These are phyloP conservation scores for Sphagnurus paluster DNA, from an alignment of 1,284 basidiomycete species.

Conservation along the genomic window DNA sequence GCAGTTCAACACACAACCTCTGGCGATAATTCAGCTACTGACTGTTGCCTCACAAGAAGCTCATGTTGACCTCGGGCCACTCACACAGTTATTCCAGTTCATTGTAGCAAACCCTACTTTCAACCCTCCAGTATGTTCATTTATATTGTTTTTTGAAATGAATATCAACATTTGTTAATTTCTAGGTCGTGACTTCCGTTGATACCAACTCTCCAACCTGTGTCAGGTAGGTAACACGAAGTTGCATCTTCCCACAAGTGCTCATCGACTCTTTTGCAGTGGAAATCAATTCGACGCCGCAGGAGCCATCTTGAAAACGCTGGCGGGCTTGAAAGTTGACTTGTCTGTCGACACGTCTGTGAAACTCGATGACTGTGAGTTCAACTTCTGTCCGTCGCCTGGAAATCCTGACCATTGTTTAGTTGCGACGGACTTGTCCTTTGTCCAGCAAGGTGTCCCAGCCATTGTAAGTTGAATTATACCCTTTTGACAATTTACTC, in stretches of 20 bases:
- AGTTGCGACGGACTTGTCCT: slow-evolving; percentile 62
- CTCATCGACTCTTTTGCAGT: slow-evolving; percentile 29
- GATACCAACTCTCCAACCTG: slow-evolving; percentile 53
- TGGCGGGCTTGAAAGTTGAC: slow-evolving; percentile 60
- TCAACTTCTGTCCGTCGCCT: background rate
- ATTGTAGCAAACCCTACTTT: slow-evolving; percentile 52
- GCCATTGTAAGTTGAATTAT: slow-evolving; percentile 44
- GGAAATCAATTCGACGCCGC: slow-evolving; percentile 63
- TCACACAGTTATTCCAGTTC: slow-evolving; percentile 59
- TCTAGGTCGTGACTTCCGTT: slow-evolving; percentile 57
- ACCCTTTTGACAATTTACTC: background rate
- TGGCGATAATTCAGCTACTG: slow-evolving; percentile 63
- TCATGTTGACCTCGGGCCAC: slow-evolving; percentile 63
- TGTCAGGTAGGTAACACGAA: slow-evolving; percentile 42
- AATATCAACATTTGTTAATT: background rate
- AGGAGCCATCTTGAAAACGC: slow-evolving; percentile 61
- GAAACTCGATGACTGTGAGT: slow-evolving; percentile 60
- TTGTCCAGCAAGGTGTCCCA: slow-evolving; percentile 63
- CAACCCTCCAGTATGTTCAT: slow-evolving; percentile 43
- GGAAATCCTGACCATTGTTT: background rate
- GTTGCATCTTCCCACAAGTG: background rate
- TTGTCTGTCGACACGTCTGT: slow-evolving; percentile 49
- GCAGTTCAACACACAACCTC: slow-evolving; percentile 65
- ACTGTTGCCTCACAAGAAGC: slow-evolving; percentile 53
- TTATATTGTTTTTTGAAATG: background rate